phyloP scores from a whole-genome alignment of 768 basidiomycete species.

The Mycena leptocephala region DNA sequence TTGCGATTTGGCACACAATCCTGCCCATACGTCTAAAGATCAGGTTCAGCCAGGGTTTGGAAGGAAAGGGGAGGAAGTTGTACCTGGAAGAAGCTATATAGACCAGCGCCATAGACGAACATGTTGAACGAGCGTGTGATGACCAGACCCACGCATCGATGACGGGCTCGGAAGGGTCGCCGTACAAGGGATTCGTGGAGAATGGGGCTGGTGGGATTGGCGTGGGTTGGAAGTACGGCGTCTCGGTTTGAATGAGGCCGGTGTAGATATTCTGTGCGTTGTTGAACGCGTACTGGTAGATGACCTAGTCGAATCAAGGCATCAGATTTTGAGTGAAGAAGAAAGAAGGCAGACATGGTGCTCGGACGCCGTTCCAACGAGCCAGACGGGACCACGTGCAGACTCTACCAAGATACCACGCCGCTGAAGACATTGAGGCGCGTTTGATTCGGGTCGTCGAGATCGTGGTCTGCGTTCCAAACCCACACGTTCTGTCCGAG shows the following conservation, averaged over 20 bases:
- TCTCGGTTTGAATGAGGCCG: conserved; percentile 69
- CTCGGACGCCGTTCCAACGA: conserved; percentile 1
- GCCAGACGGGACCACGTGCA: not conserved
- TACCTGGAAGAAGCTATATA: conserved; percentile 73
- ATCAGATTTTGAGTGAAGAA: not conserved
- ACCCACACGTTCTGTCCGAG: not conserved
- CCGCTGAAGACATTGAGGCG: not conserved
- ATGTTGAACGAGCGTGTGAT: conserved; percentile 60
- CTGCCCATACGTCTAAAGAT: conserved; percentile 6
- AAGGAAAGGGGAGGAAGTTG: conserved; percentile 53
- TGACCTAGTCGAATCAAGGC: not conserved
- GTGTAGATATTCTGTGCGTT: conserved; percentile 65
- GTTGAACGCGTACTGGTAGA: conserved; percentile 61
- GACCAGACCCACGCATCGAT: conserved; percentile 57
- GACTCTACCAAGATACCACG: not conserved
- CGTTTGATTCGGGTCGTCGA: not conserved
- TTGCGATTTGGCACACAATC: conserved; percentile 9
- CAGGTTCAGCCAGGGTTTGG: too few species aligned
- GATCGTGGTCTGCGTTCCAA: not conserved
- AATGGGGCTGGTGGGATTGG: conserved; percentile 63
- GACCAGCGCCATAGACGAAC: conserved; percentile 62
- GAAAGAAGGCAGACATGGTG: not conserved
- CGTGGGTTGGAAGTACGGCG: conserved; percentile 67
- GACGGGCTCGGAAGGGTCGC: conserved; percentile 46
- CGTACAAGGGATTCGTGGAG: conserved; percentile 46